Base-by-base conservation (phyloP, 805 yeast genomes). In the Ascoidea rubescens region DNA sequence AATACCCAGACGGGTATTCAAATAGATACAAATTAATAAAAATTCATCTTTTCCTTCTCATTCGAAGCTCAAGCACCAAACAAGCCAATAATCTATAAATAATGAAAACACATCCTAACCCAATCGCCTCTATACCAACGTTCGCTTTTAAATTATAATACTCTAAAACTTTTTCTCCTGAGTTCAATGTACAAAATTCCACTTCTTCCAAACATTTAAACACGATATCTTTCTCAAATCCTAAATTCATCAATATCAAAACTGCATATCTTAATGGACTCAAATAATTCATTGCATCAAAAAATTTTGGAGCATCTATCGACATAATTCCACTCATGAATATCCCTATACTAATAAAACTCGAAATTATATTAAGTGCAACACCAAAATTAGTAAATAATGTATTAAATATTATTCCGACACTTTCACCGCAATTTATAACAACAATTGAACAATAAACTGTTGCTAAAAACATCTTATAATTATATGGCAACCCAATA, bases 281-380 rank as follows among this genome's bases (percentile, higher is more conserved):
- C n/a, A 84, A 58, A 65, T 80, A 88, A 64, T 87, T 87, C 61
- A 85, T 66, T 0, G 81, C 95, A 56, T 72, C 72, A 60, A 87
- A 71, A 49, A 88, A 79, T 1, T 66, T 67, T 31, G 84, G 84
- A 83, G 87, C 78, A n/a, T 81, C 71, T 59, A 87, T 68, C 0
- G 96, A 84, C 80, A 88, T 73, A 8, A 89, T 69, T 4, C 96
- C 96, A 1, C 87, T 85, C 93, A 88, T 84, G 58, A 84, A 78
- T 5, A 84, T 78, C 5, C 91, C 93, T 50, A 87, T 67, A 2
- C 87, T 78, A 51, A 85, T 67, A 32, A 84, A 62, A 6, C 80
- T 73, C 0, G 90, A 77, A 43, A 88, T 79, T 3, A 85, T 66
- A 62, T 84, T 86, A 16, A 86, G 80, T 0, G 93, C 95, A 60